A percentile compares a stretch with the other conserved stretches of the same genome.
Conservation (phyloP, 495 filamentous ascomycete genomes). For the Rusavskia elegans region DNA sequence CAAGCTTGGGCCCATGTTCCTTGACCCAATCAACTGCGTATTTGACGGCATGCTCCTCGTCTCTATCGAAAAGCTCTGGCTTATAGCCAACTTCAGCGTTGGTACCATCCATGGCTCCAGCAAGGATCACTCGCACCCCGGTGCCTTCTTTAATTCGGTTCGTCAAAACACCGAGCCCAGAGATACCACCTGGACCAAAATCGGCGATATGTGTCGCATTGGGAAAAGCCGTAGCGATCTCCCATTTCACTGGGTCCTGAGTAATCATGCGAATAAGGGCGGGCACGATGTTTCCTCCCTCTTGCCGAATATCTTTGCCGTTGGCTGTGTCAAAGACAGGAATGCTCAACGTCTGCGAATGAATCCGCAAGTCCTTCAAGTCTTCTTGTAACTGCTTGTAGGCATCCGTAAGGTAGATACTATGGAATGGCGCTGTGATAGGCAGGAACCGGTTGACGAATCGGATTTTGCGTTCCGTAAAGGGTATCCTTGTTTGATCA, state of each 20-base stretch:
- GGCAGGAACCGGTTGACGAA: constrained; percentile 96
- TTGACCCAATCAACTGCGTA: constrained; percentile 98
- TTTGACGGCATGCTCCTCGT: constrained; percentile 81
- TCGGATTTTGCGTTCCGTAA: constrained; percentile 86
- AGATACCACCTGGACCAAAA: constrained; percentile 92
- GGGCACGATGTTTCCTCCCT: constrained; percentile 54
- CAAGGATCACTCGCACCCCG: constrained; percentile 86
- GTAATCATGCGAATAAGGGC: constrained; percentile 84
- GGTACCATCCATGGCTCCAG: constrained; percentile 77
- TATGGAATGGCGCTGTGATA: constrained; percentile 96
- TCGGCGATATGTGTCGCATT: constrained; percentile 85
- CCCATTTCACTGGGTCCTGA: constrained; percentile 83
- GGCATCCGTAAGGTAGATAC: constrained; percentile 72
- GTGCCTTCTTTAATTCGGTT: constrained; percentile 98
- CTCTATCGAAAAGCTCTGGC: constrained; percentile 89
- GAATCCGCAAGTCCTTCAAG: constrained; percentile 62
- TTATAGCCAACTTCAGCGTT: constrained; percentile 90
- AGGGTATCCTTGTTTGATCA: constrained; percentile 88
- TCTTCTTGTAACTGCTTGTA: constrained; percentile 70
- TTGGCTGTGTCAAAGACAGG: constrained; percentile 79
- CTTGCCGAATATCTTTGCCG: constrained; percentile 61
- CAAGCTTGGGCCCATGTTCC: constrained; percentile 75
- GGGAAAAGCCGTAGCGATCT: constrained; percentile 78
- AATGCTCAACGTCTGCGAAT: constrained; percentile 50
- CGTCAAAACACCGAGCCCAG: constrained; percentile 88